Percentiles rank a stretch among this genome's conserved stretches.
phyloP scores from a whole-genome alignment of 1,284 basidiomycete species.

The Ceratobasidium papillatum region DNA sequence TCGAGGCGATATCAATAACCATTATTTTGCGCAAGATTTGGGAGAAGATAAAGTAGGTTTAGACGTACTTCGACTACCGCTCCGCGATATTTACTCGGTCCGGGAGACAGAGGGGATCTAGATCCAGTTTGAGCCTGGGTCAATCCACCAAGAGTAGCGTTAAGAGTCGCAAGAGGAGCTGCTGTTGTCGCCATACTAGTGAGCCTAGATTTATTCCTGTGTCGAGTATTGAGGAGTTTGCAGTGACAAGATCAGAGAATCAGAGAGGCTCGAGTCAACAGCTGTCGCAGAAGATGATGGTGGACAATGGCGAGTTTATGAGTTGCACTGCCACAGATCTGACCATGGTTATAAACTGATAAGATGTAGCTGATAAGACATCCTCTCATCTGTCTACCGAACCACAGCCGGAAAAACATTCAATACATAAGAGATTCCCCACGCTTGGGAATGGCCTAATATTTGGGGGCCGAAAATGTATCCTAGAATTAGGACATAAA shows the following conservation, averaged over 20 bases:
- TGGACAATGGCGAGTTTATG: neutral
- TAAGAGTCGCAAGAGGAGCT: constrained; percentile 20
- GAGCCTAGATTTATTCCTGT: neutral
- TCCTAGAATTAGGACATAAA: no score
- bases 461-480: no score
- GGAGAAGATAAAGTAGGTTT: neutral
- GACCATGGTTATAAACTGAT: no score
- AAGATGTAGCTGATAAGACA: no score
- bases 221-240: no score
- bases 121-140: neutral
- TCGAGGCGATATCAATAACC: neutral
- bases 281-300: neutral
- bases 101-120: constrained; percentile 5
- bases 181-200: constrained; percentile 17
- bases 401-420: no score
- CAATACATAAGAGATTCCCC: no score
- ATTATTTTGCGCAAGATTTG: constrained; percentile 11
- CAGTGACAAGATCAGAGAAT: no score
- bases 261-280: neutral
- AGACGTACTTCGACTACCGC: constrained; percentile 76
- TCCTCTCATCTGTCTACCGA: no score
- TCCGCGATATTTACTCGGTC: constrained; percentile 72
- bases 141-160: neutral
- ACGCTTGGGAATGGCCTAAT: no score
- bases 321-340: neutral